Conservation (phyloP, 169 alveolate genomes). For the Plasmodium knowlesi region DNA sequence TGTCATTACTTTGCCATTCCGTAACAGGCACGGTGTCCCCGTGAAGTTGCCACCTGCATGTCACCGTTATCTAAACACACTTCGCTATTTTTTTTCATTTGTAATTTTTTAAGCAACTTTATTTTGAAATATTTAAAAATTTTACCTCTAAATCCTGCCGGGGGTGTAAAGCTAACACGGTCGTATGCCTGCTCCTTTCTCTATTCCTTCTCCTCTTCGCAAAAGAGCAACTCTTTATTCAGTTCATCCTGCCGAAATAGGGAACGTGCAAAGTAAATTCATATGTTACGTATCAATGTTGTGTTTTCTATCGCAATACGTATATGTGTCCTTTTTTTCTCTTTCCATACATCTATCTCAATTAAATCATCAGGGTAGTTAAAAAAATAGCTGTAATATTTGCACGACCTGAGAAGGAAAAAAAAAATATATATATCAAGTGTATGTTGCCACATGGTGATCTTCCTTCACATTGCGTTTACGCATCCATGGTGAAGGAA, state of each 20-base stretch:
- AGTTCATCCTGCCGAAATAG: conserved; percentile 38
- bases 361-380: conserved; percentile 40
- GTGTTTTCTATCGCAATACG: not conserved
- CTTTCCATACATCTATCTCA: conserved; percentile 52
- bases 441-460: not conserved
- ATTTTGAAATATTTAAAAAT: not conserved
- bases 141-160: not conserved
- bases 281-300: not conserved
- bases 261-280: not conserved
- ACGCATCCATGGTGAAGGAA: not conserved
- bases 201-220: conserved; percentile 58
- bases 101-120: not conserved
- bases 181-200: not conserved
- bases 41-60: not conserved
- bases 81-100: not conserved
- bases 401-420: conserved; percentile 52
- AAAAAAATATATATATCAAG: not conserved
- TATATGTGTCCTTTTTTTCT: not conserved
- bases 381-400: conserved; percentile 65
- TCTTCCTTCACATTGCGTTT: not conserved
- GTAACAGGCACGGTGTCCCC: not conserved
- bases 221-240: conserved; percentile 14
- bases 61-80: not conserved
- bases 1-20: not conserved
- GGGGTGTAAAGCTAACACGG: not conserved